phyloP scores from a whole-genome alignment of 2,329 filamentous ascomycete genomes.

The Fusarium keratoplasticum region DNA sequence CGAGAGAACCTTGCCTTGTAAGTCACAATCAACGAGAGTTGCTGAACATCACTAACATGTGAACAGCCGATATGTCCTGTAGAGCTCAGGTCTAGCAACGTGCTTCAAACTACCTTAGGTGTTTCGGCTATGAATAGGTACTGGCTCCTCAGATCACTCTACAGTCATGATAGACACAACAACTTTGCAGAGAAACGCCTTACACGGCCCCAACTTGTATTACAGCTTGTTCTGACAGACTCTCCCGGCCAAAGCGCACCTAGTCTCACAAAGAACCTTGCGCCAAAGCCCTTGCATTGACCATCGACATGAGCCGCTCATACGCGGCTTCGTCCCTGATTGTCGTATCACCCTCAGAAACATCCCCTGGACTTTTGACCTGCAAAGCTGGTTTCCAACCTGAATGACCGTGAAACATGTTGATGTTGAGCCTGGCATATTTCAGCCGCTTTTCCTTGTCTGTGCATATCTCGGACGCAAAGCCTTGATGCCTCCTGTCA shows the following conservation, averaged over 20 bases:
- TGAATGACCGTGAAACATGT: background rate
- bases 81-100: too few relatives aligned
- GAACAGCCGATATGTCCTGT: background rate
- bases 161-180: background rate
- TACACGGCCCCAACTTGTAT: background rate
- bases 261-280: background rate
- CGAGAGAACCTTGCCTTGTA: conserved; percentile 1
- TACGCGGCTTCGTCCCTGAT: background rate
- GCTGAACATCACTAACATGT: background rate
- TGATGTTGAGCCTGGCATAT: background rate
- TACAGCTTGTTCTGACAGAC: background rate
- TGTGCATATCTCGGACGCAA: background rate
- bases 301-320: background rate
- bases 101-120: background rate
- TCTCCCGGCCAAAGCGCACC: background rate
- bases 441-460: background rate
- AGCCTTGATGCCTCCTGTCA: background rate
- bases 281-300: background rate
- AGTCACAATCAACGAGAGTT: background rate
- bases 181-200: background rate
- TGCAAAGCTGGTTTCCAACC: background rate
- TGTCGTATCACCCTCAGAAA: background rate
- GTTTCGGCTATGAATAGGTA: background rate
- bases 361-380: background rate
- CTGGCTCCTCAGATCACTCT: background rate